Conservation (phyloP, 345 rosid genomes). For the Corymbia maculata region DNA sequence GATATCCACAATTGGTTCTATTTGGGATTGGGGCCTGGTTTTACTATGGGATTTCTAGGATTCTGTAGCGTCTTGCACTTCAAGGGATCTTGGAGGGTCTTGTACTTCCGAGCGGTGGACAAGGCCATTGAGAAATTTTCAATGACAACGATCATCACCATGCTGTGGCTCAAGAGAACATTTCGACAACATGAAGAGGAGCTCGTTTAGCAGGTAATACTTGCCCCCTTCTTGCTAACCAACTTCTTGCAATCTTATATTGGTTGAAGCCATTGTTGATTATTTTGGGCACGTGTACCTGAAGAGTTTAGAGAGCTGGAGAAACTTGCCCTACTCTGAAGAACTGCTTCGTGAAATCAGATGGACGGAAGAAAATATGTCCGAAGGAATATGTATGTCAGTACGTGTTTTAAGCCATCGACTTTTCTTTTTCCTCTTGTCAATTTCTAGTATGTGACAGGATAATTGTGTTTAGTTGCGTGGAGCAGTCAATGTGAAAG, state of each 20-base stretch:
- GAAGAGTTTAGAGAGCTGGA: neutral
- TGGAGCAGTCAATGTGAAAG: accelerated
- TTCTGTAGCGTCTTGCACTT: neutral
- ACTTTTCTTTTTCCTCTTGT: neutral
- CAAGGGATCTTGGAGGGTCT: neutral
- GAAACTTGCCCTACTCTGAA: neutral
- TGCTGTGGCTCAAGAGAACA: neutral
- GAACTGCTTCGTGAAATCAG: neutral
- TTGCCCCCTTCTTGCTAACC: neutral
- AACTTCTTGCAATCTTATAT: neutral
- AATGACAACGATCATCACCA: neutral
- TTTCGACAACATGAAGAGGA: neutral
- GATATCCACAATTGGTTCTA: neutral
- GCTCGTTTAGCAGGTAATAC: neutral
- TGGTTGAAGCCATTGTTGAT: neutral
- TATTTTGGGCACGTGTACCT: neutral
- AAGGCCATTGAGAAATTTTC: neutral
- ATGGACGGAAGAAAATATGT: neutral
- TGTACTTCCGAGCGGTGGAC: neutral
- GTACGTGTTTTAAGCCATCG: neutral
- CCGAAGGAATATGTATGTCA: neutral
- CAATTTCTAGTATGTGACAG: neutral
- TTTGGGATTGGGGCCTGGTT: neutral
- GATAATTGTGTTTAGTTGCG: neutral
- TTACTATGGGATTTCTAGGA: neutral